Base-by-base conservation (phyloP, 78 protist genomes). In the Corallochytrium limacisporum region DNA sequence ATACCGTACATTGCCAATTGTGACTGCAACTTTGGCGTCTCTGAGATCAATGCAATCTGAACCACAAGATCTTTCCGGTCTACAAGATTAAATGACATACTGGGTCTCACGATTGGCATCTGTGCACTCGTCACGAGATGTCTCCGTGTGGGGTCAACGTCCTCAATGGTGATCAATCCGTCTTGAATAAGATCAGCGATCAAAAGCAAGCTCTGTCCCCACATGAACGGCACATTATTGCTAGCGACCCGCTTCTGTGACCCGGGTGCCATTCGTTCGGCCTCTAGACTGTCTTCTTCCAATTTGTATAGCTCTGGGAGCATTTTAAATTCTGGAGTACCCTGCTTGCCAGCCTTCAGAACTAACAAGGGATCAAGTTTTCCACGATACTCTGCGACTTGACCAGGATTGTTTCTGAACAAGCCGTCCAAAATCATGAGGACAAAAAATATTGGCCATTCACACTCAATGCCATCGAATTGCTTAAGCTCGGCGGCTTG, bases 1-100 rank as follows among this genome's bases (percentile, higher is more conserved):
- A 63, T 63, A n/a, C 70, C 70, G 70, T 63, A 63, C 6, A 56
- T 63, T 7, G 29, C 56, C 51, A 63, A 37, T 13, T 20, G 39
- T 16, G 70, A 6, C 53, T 63, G 70, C 43, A 63, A 56, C 6
- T 20, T 29, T 18, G 43, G 59, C 10, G 36, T 46, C 36, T 63
- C 70, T 2, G 70, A 53, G 9, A 63, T 6, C 0, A 63, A 43
- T 6, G 70, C 70, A 2, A 63, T 39, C 51, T 63, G 70, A 3
- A 63, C 70, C 39, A 63, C 70, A 12, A 63, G 16, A 18, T 63
- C 56, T 24, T 6, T 10, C 20, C 57, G 57, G 2, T 16, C n/a
- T n/a, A n/a, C n/a, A n/a, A n/a, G n/a, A n/a, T n/a, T n/a, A n/a
- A n/a, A n/a, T n/a, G n/a, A n/a, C n/a, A n/a, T n/a, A n/a, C n/a